A percentile compares a stretch with the other conserved stretches of the same genome.
These are phyloP conservation scores for Melanogaster broomeanus DNA, from an alignment of 768 basidiomycete genomes.

Conservation along the genomic window DNA sequence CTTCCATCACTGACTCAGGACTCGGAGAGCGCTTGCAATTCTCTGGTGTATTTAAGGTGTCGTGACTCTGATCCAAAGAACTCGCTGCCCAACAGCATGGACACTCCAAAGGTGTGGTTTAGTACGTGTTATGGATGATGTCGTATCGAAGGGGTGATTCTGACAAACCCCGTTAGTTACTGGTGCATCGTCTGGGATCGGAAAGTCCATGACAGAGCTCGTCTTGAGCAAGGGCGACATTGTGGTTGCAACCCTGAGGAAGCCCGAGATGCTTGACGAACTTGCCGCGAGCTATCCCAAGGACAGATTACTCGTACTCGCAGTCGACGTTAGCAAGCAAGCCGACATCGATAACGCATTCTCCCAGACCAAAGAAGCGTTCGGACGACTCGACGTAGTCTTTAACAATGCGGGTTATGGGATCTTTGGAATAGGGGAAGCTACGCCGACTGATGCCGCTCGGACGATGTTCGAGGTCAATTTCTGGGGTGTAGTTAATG, in stretches of 20 bases:
- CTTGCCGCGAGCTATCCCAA: conserved; percentile 1
- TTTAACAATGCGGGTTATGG: conserved; percentile 21
- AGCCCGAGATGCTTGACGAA: conserved; percentile 9
- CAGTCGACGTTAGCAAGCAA: conserved; percentile 12
- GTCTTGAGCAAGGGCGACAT: no score
- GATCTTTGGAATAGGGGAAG: conserved; percentile 25
- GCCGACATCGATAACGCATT: conserved; percentile 13
- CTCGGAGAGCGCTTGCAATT: no score
- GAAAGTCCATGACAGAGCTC: no score
- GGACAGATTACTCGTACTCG: conserved; percentile 12
- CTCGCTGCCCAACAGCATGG: not conserved
- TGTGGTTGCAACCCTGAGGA: no score
- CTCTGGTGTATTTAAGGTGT: no score
- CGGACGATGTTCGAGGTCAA: conserved; percentile 23
- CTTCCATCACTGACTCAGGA: no score
- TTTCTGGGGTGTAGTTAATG: no score
- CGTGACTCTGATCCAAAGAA: no score
- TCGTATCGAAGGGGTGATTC: no score
- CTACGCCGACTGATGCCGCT: conserved; percentile 15
- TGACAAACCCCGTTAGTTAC: conserved; percentile 31
- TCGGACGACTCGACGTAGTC: no score
- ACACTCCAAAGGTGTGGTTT: not conserved
- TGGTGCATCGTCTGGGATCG: conserved; percentile 42
- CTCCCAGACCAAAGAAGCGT: conserved; percentile 2
- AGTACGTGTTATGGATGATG: not conserved